These are phyloP conservation scores for Puccinia novopanici DNA, from an alignment of 1,284 basidiomycete genomes.

Conservation along the genomic window DNA sequence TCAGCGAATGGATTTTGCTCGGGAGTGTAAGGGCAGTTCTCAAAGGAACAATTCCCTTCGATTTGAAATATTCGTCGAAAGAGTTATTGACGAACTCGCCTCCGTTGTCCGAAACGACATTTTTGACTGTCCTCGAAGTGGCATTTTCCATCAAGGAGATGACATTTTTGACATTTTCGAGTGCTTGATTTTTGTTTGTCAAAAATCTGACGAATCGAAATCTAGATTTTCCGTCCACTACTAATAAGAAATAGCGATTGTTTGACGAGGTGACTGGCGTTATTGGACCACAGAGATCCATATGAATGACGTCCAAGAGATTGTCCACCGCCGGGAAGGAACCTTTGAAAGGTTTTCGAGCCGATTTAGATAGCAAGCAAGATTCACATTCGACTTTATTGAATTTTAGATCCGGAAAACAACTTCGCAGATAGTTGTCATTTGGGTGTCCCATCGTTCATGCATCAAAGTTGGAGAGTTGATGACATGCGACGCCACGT, in stretches of 20 bases:
- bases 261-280: neutral
- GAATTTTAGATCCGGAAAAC: neutral
- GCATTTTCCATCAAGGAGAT: neutral
- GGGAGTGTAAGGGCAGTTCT: neutral
- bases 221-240: neutral
- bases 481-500: neutral
- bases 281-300: conserved; percentile 33
- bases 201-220: neutral
- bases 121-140: neutral
- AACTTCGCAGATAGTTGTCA: neutral
- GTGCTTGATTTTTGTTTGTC: no score
- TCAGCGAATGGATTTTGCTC: no score
- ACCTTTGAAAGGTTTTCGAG: neutral
- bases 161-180: neutral
- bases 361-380: neutral
- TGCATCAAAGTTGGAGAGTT: neutral
- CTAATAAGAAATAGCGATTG: neutral
- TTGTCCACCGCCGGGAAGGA: neutral
- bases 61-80: neutral
- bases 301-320: neutral
- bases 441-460: neutral
- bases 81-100: neutral
- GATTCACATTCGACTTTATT: neutral
- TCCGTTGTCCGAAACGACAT: neutral
- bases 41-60: neutral